A percentile compares a stretch with the other conserved stretches of the same genome.
These are phyloP conservation scores for Epichloe bromicola DNA, from an alignment of 2,329 filamentous ascomycete species.

Conservation along the genomic window DNA sequence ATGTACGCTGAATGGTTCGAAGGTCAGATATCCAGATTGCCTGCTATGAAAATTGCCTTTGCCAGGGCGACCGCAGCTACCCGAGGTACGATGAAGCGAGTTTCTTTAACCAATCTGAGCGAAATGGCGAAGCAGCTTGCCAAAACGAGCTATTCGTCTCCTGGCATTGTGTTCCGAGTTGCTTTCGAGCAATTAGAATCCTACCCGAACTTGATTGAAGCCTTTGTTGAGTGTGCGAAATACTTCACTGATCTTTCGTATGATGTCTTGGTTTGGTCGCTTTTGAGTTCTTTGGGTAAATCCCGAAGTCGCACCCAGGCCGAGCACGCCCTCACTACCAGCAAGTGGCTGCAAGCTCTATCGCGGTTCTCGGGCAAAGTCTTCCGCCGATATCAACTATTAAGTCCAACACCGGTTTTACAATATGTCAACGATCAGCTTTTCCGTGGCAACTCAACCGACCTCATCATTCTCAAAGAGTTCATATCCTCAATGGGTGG, in stretches of 20 bases:
- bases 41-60: slow-evolving; percentile 69
- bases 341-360: slow-evolving; percentile 81
- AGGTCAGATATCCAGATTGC: slow-evolving; percentile 61
- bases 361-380: slow-evolving; percentile 85
- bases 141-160: slow-evolving; percentile 84
- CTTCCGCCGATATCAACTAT: slow-evolving; percentile 71
- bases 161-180: slow-evolving; percentile 80
- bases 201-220: slow-evolving; percentile 89
- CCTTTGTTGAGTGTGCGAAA: slow-evolving; percentile 84
- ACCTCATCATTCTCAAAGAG: slow-evolving; percentile 83
- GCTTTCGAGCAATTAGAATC: slow-evolving; percentile 84
- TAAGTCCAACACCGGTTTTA: slow-evolving; percentile 74
- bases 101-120: slow-evolving; percentile 75
- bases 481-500: slow-evolving; percentile 89
- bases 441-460: slow-evolving; percentile 68
- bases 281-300: slow-evolving; percentile 62
- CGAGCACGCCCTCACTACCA: slow-evolving; percentile 59
- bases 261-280: slow-evolving; percentile 84
- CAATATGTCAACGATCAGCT: slow-evolving; percentile 85
- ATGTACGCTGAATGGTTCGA: slow-evolving; percentile 92
- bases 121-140: slow-evolving; percentile 80
- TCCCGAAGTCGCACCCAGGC: slow-evolving; percentile 50
- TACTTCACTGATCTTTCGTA: slow-evolving; percentile 91
- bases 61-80: slow-evolving; percentile 66
- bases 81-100: slow-evolving; percentile 71